Evolutionary conservation across 129 eudicot genomes (phyloP), one percentile per base, ranked within the genome.

Genomic region (Kitagawia praeruptora): DNA sequence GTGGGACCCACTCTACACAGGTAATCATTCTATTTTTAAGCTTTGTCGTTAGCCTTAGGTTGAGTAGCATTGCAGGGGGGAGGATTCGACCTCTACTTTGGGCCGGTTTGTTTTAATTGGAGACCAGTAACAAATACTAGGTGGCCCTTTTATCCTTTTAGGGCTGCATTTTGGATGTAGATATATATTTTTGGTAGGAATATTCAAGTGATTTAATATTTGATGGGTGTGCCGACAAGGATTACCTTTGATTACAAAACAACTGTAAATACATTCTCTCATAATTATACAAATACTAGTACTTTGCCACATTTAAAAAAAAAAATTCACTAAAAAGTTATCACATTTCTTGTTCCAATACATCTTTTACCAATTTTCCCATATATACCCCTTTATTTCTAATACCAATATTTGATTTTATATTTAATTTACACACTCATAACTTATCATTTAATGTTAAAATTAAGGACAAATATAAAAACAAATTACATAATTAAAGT

Each of bases 1-100:
- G 48, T 39, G 86, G 88, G 85, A 10, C 86, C 92, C 84, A 63
- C 13, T 72, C 18, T 82, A 80, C 85, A 82, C 84, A 81, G 37
- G 88, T 67, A 86, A 89, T 89, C 82, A 89, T 83, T 84, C 83
- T 86, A 76, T 54, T 85, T 85, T 53, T 67, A 67, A 78, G 84
- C 81, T 80, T 81, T 82, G 84, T 83, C 83, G 74, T 78, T 77
- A 84, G 41, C 83, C 86, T 86, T 88, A 84, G 85, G 82, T 83
- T 76, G 46, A 72, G 76, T 42, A 23, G 49, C 9, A 16, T 21
- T 39, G 45, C 44, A 37, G 75, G 9, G 75, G 31, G 12, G 53
- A 19, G 75, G 75, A 19, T 40, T 71, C 42, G 19, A 28, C 16
- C 41, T 12, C 41, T 19, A 9, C 69, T 61, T 61, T n/a, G 69